These are phyloP conservation scores for Macrocystidia cucumis DNA, from an alignment of 1,284 basidiomycete genomes.

Conservation along the genomic window DNA sequence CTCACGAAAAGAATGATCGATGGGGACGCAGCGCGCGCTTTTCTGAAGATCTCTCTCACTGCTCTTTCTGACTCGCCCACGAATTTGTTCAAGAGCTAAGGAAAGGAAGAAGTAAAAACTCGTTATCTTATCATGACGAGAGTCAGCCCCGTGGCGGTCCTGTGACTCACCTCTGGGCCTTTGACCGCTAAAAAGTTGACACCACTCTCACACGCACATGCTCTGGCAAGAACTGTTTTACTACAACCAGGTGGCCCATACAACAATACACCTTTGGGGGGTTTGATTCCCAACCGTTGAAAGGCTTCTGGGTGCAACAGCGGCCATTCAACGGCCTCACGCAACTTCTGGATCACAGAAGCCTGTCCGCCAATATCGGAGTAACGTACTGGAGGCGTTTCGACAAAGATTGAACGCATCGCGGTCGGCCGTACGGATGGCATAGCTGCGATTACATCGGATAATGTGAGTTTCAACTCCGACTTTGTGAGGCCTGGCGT, in stretches of 20 bases:
- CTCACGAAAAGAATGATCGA: slow-evolving; percentile 95
- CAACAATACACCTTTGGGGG: slow-evolving; percentile 86
- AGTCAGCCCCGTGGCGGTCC: too few relatives aligned
- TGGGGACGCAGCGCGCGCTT: slow-evolving; percentile 89
- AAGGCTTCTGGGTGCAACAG: slow-evolving; percentile 83
- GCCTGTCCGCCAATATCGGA: slow-evolving; percentile 87
- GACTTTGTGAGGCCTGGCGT: slow-evolving; percentile 14
- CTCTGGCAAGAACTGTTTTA: slow-evolving; percentile 92
- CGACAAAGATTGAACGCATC: slow-evolving; percentile 89
- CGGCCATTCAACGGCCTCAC: slow-evolving; percentile 94
- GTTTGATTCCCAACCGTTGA: slow-evolving; percentile 77
- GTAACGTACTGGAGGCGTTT: slow-evolving; percentile 80
- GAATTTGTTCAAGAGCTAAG: slow-evolving; percentile 89
- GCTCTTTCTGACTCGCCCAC: slow-evolving; percentile 96
- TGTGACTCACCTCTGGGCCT: slow-evolving; percentile 83
- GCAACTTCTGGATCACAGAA: slow-evolving; percentile 72
- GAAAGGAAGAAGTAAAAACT: slow-evolving; percentile 7
- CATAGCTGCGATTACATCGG: slow-evolving; percentile 70
- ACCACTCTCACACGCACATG: slow-evolving; percentile 91
- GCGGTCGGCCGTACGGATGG: slow-evolving; percentile 85
- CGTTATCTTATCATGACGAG: too few relatives aligned
- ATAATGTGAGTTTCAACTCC: slow-evolving; percentile 40
- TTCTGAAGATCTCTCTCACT: slow-evolving; percentile 91
- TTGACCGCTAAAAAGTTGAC: slow-evolving; percentile 98
- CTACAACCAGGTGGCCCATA: slow-evolving; percentile 98